phyloP scores from a whole-genome alignment of 78 protist genomes.

The Protostelium mycophagum region DNA sequence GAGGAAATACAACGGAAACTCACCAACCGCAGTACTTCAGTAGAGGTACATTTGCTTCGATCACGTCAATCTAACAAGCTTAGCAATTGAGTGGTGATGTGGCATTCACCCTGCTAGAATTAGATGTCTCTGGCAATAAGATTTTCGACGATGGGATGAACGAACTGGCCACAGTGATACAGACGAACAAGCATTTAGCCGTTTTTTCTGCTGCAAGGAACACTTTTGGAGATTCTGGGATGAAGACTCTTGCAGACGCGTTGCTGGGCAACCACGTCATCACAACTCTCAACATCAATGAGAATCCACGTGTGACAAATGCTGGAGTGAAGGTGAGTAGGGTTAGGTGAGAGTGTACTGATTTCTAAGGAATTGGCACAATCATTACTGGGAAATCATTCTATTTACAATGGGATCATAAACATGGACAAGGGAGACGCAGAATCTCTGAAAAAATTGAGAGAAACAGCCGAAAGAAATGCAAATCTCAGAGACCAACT shows the following conservation, averaged over 20 bases:
- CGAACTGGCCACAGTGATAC: not conserved
- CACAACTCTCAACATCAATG: not conserved
- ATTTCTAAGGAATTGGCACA: not conserved
- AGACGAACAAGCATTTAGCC: not conserved
- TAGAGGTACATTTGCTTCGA: no score
- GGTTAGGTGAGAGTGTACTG: not conserved
- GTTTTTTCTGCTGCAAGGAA: not conserved
- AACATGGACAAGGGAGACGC: not conserved
- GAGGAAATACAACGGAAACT: not conserved
- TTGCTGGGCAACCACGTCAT: not conserved
- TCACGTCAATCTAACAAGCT: no score
- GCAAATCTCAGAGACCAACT: not conserved
- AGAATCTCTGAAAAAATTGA: not conserved
- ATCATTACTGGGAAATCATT: not conserved
- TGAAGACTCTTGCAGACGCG: not conserved
- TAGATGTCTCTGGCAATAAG: not conserved
- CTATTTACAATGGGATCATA: not conserved
- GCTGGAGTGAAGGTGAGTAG: not conserved
- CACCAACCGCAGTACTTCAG: not conserved
- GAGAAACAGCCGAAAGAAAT: not conserved
- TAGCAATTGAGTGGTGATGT: not conserved
- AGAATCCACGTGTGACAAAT: not conserved
- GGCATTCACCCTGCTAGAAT: not conserved
- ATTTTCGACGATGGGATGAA: not conserved
- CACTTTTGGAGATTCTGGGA: not conserved